phyloP scores from a whole-genome alignment of 2,329 filamentous ascomycete species.

The Trichoderma sp. region DNA sequence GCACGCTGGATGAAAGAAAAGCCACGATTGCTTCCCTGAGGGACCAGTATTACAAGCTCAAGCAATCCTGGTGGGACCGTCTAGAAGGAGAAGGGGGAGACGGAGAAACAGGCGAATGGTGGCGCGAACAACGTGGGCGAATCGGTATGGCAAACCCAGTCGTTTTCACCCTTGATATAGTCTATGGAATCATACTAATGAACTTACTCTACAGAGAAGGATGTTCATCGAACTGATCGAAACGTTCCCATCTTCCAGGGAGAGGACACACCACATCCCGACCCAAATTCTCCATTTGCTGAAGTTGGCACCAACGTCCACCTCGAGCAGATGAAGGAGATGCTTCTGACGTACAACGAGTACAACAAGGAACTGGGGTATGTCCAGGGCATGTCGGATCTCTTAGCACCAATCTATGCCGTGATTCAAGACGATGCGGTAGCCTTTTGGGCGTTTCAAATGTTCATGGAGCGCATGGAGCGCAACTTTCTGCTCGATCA shows the following conservation, averaged over 20 bases:
- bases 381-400: slow-evolving; percentile 97
- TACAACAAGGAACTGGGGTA: slow-evolving; percentile 95
- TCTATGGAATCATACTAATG: slow-evolving; percentile 26
- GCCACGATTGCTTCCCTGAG: slow-evolving; percentile 80
- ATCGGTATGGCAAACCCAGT: slow-evolving; percentile 70
- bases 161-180: background rate
- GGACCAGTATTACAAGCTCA: slow-evolving; percentile 92
- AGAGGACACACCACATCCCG: slow-evolving; percentile 94
- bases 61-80: slow-evolving; percentile 94
- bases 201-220: slow-evolving; percentile 72
- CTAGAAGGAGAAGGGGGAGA: slow-evolving; percentile 81
- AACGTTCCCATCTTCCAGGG: slow-evolving; percentile 93
- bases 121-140: slow-evolving; percentile 88
- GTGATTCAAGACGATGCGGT: slow-evolving; percentile 96
- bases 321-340: slow-evolving; percentile 98
- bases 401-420: slow-evolving; percentile 93
- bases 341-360: slow-evolving; percentile 98
- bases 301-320: slow-evolving; percentile 94
- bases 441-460: slow-evolving; percentile 94
- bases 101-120: slow-evolving; percentile 86
- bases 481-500: slow-evolving; percentile 95
- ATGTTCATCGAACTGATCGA: slow-evolving; percentile 95
- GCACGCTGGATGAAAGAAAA: slow-evolving; percentile 79
- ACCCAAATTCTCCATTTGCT: slow-evolving; percentile 92
- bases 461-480: slow-evolving; percentile 98